Evolutionary conservation across 352 stramenopile genomes (phyloP).

Genomic region (Phytophthora pluvialis): DNA sequence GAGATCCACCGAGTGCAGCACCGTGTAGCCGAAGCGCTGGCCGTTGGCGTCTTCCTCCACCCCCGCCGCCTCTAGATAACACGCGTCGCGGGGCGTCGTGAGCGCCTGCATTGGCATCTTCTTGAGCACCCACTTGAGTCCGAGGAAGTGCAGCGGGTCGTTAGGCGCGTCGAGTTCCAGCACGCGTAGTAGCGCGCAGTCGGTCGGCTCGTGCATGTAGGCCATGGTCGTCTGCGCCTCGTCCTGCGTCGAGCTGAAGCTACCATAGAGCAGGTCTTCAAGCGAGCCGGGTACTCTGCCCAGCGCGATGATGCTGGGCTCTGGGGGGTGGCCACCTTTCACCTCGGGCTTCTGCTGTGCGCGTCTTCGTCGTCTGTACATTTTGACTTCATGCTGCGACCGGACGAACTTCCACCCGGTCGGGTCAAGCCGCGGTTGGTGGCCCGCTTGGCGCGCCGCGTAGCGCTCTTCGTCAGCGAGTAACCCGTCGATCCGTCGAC

Average conservation of each 20-base stretch:
- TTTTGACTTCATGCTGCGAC: constrained; percentile 42
- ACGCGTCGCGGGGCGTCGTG: constrained; percentile 27
- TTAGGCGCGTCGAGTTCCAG: constrained; percentile 44
- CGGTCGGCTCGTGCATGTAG: constrained; percentile 41
- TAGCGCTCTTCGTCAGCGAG: constrained; percentile 38
- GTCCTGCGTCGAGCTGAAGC: constrained; percentile 46
- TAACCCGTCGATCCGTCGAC: constrained; percentile 33
- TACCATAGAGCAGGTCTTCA: constrained; percentile 59
- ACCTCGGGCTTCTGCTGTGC: constrained; percentile 1
- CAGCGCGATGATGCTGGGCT: constrained; percentile 49
- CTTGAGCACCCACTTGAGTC: constrained; percentile 57
- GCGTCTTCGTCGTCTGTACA: constrained; percentile 37
- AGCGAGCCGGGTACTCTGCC: constrained; percentile 54
- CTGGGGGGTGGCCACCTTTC: constrained; percentile 2
- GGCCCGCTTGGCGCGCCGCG: constrained; percentile 2
- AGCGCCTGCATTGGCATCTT: constrained; percentile 41
- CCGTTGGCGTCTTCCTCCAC: constrained; percentile 43
- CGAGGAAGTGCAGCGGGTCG: constrained; percentile 59
- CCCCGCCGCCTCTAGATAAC: constrained; percentile 55
- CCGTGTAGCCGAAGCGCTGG: constrained; percentile 47
- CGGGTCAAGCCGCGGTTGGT: constrained; percentile 30
- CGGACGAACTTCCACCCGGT: constrained; percentile 47
- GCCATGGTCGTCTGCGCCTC: constrained; percentile 49
- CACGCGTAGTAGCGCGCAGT: constrained; percentile 49
- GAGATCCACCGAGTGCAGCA: constrained; percentile 56